Evolutionary conservation across 2,329 filamentous ascomycete species (phyloP).

Genomic region (Colletotrichum orchidophilum): DNA sequence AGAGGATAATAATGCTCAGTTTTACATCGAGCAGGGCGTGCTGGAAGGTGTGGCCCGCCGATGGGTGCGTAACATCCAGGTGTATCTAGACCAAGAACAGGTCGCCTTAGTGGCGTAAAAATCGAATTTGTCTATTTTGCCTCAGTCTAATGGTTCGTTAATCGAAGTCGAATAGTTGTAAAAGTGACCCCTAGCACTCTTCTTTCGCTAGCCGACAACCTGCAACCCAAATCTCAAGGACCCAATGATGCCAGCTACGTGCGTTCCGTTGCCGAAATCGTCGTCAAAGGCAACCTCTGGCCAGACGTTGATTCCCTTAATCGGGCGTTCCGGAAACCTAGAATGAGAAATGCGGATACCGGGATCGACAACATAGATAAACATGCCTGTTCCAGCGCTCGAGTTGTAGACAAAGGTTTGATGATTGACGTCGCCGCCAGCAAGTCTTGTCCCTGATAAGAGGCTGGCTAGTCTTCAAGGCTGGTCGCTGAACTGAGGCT

Average conservation of each 20-base stretch:
- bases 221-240: slow-evolving; percentile 54
- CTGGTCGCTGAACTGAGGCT: no score
- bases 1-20: no score
- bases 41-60: not conserved
- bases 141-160: no score
- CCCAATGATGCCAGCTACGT: slow-evolving; percentile 55
- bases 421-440: not conserved
- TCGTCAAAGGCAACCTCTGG: slow-evolving; percentile 44
- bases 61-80: not conserved
- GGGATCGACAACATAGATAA: slow-evolving; percentile 64
- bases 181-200: slow-evolving; percentile 23
- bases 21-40: not conserved
- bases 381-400: slow-evolving; percentile 51
- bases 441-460: not conserved
- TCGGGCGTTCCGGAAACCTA: slow-evolving; percentile 54
- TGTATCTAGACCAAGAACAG: not conserved
- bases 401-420: slow-evolving; percentile 51
- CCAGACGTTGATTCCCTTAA: slow-evolving; percentile 46
- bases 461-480: not conserved
- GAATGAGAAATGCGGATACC: slow-evolving; percentile 58
- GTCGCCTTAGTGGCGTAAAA: not conserved
- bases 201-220: slow-evolving; percentile 18
- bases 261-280: slow-evolving; percentile 56
- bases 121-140: not conserved
- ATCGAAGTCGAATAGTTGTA: no score